These are phyloP conservation scores for Umbelopsis sp. DNA, from an alignment of 192 early-diverging fungal genomes.

Conservation along the genomic window DNA sequence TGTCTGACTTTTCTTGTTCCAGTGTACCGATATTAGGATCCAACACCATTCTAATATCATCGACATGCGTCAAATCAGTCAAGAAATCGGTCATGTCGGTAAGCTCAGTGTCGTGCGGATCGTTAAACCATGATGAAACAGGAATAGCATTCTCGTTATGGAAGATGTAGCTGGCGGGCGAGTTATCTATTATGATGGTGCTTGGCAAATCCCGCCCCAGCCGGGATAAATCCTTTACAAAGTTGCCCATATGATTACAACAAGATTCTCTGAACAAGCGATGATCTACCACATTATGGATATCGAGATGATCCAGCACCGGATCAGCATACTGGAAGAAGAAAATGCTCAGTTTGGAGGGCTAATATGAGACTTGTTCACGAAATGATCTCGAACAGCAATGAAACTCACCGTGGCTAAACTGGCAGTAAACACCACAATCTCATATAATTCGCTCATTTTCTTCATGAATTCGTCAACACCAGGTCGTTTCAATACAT, in stretches of 20 bases:
- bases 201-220: constrained; percentile 75
- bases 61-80: constrained; percentile 76
- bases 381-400: not conserved
- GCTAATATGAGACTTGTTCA: no score
- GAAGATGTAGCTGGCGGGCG: constrained; percentile 83
- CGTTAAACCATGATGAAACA: constrained; percentile 87
- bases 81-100: constrained; percentile 85
- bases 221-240: constrained; percentile 87
- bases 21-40: constrained; percentile 29
- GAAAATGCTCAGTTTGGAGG: not conserved
- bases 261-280: constrained; percentile 90
- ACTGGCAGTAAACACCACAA: constrained; percentile 89
- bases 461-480: constrained; percentile 82
- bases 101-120: constrained; percentile 86
- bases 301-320: constrained; percentile 84
- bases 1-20: not conserved
- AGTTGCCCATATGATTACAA: constrained; percentile 84
- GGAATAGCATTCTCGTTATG: constrained; percentile 88
- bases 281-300: constrained; percentile 73
- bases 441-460: constrained; percentile 79
- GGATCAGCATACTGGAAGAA: constrained; percentile 83
- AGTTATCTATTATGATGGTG: constrained; percentile 88
- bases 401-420: constrained; percentile 61
- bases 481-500: constrained; percentile 87
- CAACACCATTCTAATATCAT: constrained; percentile 74